Evolutionary conservation across 768 basidiomycete species (phyloP).

Genomic region (Neoboletus magnificus): DNA sequence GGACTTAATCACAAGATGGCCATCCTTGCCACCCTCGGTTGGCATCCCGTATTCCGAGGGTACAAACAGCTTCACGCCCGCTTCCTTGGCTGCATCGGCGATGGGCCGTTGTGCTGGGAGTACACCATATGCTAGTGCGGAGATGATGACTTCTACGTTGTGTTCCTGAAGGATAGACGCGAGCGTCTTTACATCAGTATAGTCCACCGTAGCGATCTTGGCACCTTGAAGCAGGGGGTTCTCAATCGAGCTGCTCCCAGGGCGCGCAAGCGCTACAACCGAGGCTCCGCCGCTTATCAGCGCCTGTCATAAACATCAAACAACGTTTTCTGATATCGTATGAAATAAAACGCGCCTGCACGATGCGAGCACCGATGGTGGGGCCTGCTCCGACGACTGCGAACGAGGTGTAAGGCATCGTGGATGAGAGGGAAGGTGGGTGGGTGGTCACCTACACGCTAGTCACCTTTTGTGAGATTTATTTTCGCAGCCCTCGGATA

Average conservation of each 20-base stretch:
- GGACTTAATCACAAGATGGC: slow-evolving; percentile 25
- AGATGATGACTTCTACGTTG: slow-evolving; percentile 35
- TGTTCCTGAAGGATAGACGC: slow-evolving; percentile 29
- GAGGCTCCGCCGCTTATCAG: slow-evolving; percentile 20
- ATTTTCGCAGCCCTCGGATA: slow-evolving; percentile 1
- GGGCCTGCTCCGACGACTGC: slow-evolving; percentile 36
- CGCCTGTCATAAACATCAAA: slow-evolving; percentile 16
- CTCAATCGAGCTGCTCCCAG: slow-evolving; percentile 18
- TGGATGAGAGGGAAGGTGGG: neutral
- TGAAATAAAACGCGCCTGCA: slow-evolving; percentile 15
- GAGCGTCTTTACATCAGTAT: slow-evolving; percentile 23
- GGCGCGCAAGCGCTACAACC: slow-evolving; percentile 25
- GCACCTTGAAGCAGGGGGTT: slow-evolving; percentile 25
- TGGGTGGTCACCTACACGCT: neutral
- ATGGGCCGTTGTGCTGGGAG: slow-evolving; percentile 25
- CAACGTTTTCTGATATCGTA: neutral
- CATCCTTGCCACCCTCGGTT: slow-evolving; percentile 31
- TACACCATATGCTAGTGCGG: slow-evolving; percentile 30
- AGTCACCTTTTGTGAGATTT: slow-evolving; percentile 1
- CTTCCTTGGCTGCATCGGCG: slow-evolving; percentile 36
- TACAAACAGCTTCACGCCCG: slow-evolving; percentile 38
- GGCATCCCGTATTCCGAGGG: slow-evolving; percentile 38
- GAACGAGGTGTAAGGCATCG: slow-evolving; percentile 34
- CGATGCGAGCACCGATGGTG: slow-evolving; percentile 35
- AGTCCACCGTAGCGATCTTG: slow-evolving; percentile 28